phyloP scores from a whole-genome alignment of 2,329 filamentous ascomycete species.

The Cercospora zeina region DNA sequence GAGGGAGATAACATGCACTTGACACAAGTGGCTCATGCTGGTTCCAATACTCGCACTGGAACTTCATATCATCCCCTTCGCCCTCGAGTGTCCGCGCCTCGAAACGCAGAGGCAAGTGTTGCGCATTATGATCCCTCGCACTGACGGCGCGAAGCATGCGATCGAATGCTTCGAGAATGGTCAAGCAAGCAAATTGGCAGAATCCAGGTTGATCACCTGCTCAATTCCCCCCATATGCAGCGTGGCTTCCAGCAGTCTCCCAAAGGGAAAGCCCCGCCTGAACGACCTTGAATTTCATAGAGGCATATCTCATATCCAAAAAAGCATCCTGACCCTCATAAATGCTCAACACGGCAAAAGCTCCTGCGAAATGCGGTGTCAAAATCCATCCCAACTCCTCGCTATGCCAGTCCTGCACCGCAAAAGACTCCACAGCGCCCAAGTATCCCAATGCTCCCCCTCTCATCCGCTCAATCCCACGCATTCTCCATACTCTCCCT shows the following conservation, averaged over 20 bases:
- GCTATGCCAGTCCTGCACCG: background rate
- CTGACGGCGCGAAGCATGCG: too few species aligned
- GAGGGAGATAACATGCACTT: background rate
- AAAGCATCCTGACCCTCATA: background rate
- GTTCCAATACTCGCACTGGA: too few species aligned
- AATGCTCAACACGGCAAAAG: background rate
- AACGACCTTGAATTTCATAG: background rate
- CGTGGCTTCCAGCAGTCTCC: background rate
- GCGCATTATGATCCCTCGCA: too few species aligned
- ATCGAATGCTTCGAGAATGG: too few species aligned
- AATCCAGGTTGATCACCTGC: too few species aligned
- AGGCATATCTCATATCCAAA: background rate
- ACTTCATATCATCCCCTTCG: too few species aligned
- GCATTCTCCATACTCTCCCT: constrained; percentile 69
- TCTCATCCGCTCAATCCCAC: constrained; percentile 35
- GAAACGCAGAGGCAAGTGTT: too few species aligned
- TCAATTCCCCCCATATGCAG: background rate
- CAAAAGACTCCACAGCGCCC: background rate
- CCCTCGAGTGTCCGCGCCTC: too few species aligned
- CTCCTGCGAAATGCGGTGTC: background rate
- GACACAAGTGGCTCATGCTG: background rate
- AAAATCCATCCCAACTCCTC: background rate
- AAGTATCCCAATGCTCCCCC: background rate
- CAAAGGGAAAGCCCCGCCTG: background rate
- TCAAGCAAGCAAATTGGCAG: too few species aligned